Base-by-base conservation (phyloP, 2,329 filamentous ascomycete species). In the Fusarium cyanostomum region DNA sequence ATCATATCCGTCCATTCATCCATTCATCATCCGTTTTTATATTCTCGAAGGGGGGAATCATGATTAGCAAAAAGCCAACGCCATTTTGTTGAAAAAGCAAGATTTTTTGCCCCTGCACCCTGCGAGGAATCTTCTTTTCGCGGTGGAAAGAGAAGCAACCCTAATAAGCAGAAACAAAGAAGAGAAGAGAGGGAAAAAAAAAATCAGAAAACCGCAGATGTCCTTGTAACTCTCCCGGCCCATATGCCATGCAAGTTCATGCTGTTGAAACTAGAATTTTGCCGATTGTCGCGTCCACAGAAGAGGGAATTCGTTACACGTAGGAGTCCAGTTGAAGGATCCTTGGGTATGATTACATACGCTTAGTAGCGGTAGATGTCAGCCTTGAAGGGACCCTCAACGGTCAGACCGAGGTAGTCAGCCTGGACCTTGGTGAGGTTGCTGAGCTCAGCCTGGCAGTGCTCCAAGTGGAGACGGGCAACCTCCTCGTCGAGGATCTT, bases 401-500 rank as follows among this genome's bases (percentile, higher is more conserved):
- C 77, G 60, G 89, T 86, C 71, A 99, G 86, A 73, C 92, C 88
- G 77, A 98, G 91, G 86, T 99, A 99, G 77, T 98, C 95, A 71
- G 92, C 90, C 87, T 99, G 95, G 73, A 90, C 90, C 60, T 85
- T 75, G 77, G 88, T 92, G 78, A 99, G 89, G 80, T 88, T 89
- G 79, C 90, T 92, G 75, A 99, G 88, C 87, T 98, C 93, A 75
- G 87, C 95, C 82, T 97, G 96, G 86, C 92, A 90, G 86, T 98
- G 95, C 68, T 84, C 87, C 71, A 97, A 85, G 84, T 99, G 95
- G 71, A 97, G 91, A 77, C 90, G 87, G 77, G 95, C 95, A 76
- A 99, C 95, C 84, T 97, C 93, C 89, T 99, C 95, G 75, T 99
- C 95, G 69, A 99, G 89, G 76, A 97, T 93, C 93, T 99, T 99